These are phyloP conservation scores for Byssochlamys sp. DNA, from an alignment of 2,329 filamentous ascomycete species.

Conservation along the genomic window DNA sequence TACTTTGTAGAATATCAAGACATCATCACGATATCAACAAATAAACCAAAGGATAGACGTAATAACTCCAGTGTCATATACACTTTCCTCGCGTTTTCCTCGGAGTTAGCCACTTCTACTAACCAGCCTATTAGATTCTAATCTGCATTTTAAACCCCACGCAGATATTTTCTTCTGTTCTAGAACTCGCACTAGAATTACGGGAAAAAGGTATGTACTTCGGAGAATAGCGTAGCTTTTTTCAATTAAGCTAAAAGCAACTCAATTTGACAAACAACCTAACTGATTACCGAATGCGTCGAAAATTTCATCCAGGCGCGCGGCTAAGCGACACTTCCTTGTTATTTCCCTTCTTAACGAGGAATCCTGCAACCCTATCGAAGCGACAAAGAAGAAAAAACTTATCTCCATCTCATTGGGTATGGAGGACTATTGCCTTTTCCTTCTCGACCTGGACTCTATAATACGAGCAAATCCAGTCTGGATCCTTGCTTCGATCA, in stretches of 20 bases:
- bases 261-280: neutral
- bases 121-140: neutral
- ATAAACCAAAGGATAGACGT: neutral
- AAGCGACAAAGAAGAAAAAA: neutral
- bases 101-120: neutral
- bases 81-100: neutral
- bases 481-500: neutral
- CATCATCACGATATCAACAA: neutral
- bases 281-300: neutral
- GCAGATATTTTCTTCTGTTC: neutral
- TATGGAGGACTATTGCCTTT: neutral
- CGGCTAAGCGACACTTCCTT: neutral
- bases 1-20: no score
- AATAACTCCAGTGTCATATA: neutral
- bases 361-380: neutral
- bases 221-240: no score
- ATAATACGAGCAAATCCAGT: neutral
- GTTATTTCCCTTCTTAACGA: neutral
- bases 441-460: no score
- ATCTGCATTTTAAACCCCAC: neutral
- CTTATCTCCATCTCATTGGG: neutral
- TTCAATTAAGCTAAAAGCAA: neutral
- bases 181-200: neutral
- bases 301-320: neutral
- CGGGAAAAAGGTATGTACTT: neutral